These are phyloP conservation scores for Arthrobotrys musiformis DNA, from an alignment of 2,329 filamentous ascomycete genomes.

Conservation along the genomic window DNA sequence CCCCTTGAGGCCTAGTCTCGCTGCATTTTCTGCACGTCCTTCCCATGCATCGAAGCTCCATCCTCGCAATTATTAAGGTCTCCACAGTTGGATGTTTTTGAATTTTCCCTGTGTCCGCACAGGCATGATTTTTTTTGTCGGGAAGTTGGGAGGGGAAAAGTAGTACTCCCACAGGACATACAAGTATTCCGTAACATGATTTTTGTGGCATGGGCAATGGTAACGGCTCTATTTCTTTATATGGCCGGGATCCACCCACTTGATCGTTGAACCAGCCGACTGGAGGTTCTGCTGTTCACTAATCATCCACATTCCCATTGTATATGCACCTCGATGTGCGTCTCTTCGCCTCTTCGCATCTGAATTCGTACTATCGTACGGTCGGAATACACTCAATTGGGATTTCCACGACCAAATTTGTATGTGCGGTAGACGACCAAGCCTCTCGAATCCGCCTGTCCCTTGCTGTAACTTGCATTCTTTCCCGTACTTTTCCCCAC, in stretches of 20 bases:
- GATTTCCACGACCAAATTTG: slow-evolving; percentile 17
- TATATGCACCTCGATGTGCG: slow-evolving; percentile 52
- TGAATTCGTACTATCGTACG: slow-evolving; percentile 17
- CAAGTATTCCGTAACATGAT: neutral
- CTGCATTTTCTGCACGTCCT: slow-evolving; percentile 41
- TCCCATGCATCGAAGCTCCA: slow-evolving; percentile 23
- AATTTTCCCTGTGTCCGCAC: slow-evolving; percentile 24
- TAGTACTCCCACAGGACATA: neutral
- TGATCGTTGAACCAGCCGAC: slow-evolving; percentile 27
- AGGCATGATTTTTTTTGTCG: slow-evolving; percentile 8
- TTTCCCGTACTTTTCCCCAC: slow-evolving; percentile 20
- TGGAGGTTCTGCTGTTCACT: slow-evolving; percentile 45
- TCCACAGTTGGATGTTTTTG: slow-evolving; percentile 30
- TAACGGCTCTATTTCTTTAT: slow-evolving; percentile 44
- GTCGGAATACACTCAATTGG: slow-evolving; percentile 28
- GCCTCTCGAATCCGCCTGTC: slow-evolving; percentile 22
- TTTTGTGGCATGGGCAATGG: slow-evolving; percentile 16
- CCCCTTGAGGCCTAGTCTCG: slow-evolving; percentile 43
- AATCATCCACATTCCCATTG: slow-evolving; percentile 38
- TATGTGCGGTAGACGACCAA: slow-evolving; percentile 29
- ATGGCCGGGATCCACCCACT: slow-evolving; percentile 52
- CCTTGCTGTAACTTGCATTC: slow-evolving; percentile 22
- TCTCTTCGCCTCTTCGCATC: slow-evolving; percentile 40
- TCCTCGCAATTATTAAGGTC: slow-evolving; percentile 36
- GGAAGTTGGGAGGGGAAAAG: slow-evolving; percentile 12